Conservation (phyloP, 441 rosid genomes). For the Croton setiger region DNA sequence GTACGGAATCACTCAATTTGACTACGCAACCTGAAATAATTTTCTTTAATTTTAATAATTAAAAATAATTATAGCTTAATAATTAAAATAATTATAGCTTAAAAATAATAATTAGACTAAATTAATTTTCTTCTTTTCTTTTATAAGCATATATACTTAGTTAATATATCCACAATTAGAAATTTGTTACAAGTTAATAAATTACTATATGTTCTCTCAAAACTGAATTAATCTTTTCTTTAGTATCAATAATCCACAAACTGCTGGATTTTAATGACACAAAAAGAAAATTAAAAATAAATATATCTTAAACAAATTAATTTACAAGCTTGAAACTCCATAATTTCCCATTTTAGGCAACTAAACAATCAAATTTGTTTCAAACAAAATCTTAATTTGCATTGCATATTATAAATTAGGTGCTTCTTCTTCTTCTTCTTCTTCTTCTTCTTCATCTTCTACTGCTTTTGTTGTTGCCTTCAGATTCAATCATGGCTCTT, state of each 20-base stretch:
- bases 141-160: too few species aligned
- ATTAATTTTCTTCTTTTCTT: background rate
- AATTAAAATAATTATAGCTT: background rate
- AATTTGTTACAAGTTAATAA: slow-evolving; percentile 5
- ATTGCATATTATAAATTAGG: too few species aligned
- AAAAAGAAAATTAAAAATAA: slow-evolving; percentile 2
- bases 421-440: background rate
- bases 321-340: slow-evolving; percentile 17
- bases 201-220: slow-evolving; percentile 18
- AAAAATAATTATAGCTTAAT: too few species aligned
- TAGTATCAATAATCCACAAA: background rate
- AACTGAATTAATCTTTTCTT: slow-evolving; percentile 19
- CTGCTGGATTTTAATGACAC: slow-evolving; percentile 2
- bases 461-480: background rate
- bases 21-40: too few species aligned
- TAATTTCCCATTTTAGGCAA: slow-evolving; percentile 6
- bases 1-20: too few species aligned
- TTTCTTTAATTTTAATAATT: too few species aligned
- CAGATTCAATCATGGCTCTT: slow-evolving; percentile 32
- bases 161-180: background rate
- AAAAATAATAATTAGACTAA: background rate
- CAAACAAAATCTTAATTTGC: too few species aligned
- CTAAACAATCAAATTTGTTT: background rate
- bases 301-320: slow-evolving; percentile 1
- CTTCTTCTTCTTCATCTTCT: slow-evolving; percentile 1